phyloP scores from a whole-genome alignment of 176 grass and related monocot genomes.

The Hordeum vulgare region DNA sequence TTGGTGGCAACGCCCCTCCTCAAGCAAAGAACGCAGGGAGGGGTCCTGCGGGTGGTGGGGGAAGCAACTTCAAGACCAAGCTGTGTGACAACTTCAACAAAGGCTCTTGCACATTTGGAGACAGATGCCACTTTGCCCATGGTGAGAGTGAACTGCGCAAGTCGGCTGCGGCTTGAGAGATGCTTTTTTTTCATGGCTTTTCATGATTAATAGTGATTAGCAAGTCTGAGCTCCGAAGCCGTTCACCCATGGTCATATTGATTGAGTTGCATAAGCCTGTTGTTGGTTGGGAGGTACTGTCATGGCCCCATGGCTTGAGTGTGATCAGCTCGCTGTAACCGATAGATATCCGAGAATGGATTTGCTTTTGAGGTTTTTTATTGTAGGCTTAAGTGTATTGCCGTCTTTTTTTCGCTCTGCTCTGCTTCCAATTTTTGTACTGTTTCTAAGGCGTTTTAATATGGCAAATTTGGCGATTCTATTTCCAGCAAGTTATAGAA shows the following conservation, averaged over 20 bases:
- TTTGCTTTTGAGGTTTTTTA: constrained; percentile 2
- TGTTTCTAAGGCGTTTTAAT: not conserved
- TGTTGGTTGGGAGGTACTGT: not conserved
- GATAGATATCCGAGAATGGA: not conserved
- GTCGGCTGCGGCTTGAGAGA: constrained; percentile 21
- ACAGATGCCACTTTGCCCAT: constrained; percentile 88
- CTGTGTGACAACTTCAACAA: constrained; percentile 91
- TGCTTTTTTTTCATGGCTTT: not conserved
- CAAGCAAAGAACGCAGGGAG: constrained; percentile 33
- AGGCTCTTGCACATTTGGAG: constrained; percentile 83
- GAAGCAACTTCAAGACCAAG: constrained; percentile 88
- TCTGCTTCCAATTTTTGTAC: constrained; percentile 16
- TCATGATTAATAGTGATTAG: constrained; percentile 10
- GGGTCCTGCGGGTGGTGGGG: constrained; percentile 21
- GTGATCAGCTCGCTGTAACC: constrained; percentile 16
- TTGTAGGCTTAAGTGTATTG: constrained; percentile 5
- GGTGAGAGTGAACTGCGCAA: constrained; percentile 65
- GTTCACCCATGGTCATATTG: not conserved
- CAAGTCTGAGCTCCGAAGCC: not conserved
- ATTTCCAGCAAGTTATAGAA: not conserved
- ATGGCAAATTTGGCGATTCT: not conserved
- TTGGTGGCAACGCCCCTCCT: constrained; percentile 34
- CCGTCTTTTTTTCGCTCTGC: not conserved
- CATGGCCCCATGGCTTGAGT: not conserved
- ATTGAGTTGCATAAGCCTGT: not conserved